Conservation (phyloP, 768 basidiomycete species). For the Tricholoma hemisulphureum region DNA sequence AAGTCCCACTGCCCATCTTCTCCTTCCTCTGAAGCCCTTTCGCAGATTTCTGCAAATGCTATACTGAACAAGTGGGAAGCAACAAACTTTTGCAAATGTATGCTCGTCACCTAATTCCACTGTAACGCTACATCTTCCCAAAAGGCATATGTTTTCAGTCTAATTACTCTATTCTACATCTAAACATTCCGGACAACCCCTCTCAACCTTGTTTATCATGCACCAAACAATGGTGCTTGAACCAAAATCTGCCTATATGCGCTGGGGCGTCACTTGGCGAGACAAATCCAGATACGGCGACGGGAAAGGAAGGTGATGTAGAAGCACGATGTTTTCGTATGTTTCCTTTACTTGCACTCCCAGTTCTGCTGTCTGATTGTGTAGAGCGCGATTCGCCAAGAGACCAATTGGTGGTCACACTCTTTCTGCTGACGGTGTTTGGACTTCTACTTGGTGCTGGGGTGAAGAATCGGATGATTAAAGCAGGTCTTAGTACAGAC, state of each 20-base stretch:
- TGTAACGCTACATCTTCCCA: conserved; percentile 11
- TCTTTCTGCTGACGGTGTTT: conserved; percentile 86
- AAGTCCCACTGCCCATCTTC: conserved; percentile 10
- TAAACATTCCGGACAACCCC: conserved; percentile 79
- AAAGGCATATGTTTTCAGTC: conserved; percentile 92
- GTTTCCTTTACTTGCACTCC: conserved; percentile 26
- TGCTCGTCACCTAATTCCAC: not conserved
- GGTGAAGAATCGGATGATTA: conserved; percentile 78
- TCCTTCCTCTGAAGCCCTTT: not conserved
- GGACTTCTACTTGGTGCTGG: conserved; percentile 83
- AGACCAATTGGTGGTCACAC: conserved; percentile 89
- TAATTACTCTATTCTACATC: conserved; percentile 82
- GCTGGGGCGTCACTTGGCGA: conserved; percentile 79
- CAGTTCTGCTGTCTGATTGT: conserved; percentile 12
- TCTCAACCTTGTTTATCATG: conserved; percentile 90
- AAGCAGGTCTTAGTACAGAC: conserved; percentile 67
- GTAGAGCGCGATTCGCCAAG: conserved; percentile 93
- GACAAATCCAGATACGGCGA: conserved; percentile 88
- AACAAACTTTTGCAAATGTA: conserved; percentile 90
- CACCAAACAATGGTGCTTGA: conserved; percentile 93
- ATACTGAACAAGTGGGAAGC: conserved; percentile 79
- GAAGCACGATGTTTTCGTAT: conserved; percentile 94
- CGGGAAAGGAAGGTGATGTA: conserved; percentile 93
- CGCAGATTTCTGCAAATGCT: conserved; percentile 35
- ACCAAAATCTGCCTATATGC: conserved; percentile 86